Evolutionary conservation across 1,284 basidiomycete genomes (phyloP).

Genomic region (Sanguinoderma infundibulare): DNA sequence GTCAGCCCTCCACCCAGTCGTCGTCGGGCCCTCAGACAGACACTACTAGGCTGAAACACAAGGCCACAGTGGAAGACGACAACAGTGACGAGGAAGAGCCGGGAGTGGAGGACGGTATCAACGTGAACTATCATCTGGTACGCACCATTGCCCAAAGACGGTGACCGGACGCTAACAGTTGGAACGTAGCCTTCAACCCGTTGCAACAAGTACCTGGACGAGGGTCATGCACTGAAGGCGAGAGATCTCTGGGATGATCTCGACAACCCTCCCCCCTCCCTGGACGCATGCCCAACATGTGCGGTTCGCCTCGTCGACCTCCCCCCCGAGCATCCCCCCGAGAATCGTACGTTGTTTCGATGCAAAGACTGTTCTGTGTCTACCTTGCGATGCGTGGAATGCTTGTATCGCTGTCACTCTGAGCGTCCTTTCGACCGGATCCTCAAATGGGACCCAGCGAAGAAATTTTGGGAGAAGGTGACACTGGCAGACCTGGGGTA

Average conservation of each 20-base stretch:
- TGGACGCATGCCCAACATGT: background rate
- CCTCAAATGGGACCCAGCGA: background rate
- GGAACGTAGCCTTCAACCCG: background rate
- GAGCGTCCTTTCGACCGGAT: background rate
- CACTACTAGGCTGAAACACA: too few species aligned
- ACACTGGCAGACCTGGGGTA: background rate
- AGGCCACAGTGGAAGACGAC: too few species aligned
- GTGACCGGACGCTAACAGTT: too few species aligned
- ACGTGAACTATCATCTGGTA: too few species aligned
- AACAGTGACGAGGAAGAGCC: too few species aligned
- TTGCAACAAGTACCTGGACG: background rate
- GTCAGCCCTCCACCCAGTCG: too few species aligned
- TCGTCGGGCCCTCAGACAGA: too few species aligned
- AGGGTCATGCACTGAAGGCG: background rate
- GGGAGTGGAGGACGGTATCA: too few species aligned
- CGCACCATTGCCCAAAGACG: too few species aligned
- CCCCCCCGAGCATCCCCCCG: background rate
- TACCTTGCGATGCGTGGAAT: background rate
- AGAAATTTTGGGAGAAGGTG: background rate
- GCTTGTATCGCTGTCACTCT: background rate
- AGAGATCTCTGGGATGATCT: background rate
- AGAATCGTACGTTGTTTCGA: background rate
- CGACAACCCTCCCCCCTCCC: background rate
- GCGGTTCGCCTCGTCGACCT: background rate
- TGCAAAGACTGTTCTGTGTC: background rate